A percentile compares a stretch with the other conserved stretches of the same genome.
Evolutionary conservation across 139 green algal species (phyloP).

Genomic region (Chlorella sp.): DNA sequence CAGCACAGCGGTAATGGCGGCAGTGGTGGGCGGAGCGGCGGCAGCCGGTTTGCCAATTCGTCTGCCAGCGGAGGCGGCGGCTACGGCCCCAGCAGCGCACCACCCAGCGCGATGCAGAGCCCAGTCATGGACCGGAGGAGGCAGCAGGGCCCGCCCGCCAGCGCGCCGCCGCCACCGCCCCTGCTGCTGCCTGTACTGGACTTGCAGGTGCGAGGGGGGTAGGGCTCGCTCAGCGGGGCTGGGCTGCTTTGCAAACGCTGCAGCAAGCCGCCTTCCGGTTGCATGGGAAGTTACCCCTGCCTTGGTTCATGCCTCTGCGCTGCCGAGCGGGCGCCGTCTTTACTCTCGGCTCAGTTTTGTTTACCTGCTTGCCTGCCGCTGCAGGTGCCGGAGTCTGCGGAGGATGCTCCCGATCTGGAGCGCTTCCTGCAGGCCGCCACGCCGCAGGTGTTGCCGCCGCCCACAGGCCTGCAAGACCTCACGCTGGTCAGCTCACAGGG

Average conservation of each 20-base stretch:
- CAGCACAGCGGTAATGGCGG: too few species aligned
- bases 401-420: conserved; percentile 45
- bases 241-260: too few species aligned
- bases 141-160: background rate
- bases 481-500: conserved; percentile 17
- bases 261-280: too few species aligned
- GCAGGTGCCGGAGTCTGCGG: conserved; percentile 26
- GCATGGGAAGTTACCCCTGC: too few species aligned
- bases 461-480: conserved; percentile 4
- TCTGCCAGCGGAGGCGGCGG: too few species aligned
- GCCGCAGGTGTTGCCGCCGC: conserved; percentile 18
- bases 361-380: background rate
- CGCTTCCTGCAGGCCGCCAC: conserved; percentile 41
- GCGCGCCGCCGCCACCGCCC: conserved; percentile 8
- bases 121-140: background rate
- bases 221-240: too few species aligned
- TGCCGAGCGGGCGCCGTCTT: too few species aligned
- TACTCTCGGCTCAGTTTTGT: background rate
- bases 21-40: too few species aligned
- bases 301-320: too few species aligned
- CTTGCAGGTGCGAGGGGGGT: background rate
- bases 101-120: conserved; percentile 3
- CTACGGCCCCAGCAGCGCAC: conserved; percentile 1
- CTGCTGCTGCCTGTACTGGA: background rate
- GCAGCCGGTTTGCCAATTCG: too few species aligned